Conservation (phyloP, 345 rosid genomes). For the Hypericum androsaemum region DNA sequence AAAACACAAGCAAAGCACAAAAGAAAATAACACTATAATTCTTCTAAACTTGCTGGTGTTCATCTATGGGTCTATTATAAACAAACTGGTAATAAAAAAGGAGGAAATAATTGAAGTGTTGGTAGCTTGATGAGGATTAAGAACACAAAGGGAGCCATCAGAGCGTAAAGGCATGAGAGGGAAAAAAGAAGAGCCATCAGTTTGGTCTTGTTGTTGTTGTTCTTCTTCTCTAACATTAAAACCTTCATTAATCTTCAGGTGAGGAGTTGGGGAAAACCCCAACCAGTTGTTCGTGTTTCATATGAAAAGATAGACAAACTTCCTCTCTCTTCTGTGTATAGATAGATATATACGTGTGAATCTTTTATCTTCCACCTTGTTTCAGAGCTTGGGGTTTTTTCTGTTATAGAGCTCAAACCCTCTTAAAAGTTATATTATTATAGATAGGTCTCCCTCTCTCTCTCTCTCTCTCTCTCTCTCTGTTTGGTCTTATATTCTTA, state of each 20-base stretch:
- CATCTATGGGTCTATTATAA: no score
- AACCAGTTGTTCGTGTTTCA: slow-evolving; percentile 56
- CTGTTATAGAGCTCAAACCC: slow-evolving; percentile 27
- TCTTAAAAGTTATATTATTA: slow-evolving; percentile 9
- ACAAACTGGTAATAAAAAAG: not conserved
- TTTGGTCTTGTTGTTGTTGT: not conserved
- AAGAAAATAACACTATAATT: not conserved
- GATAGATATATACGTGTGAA: not conserved
- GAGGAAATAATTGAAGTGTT: not conserved
- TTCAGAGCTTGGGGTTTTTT: no score
- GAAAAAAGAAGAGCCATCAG: slow-evolving; percentile 7
- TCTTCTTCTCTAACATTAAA: slow-evolving; percentile 8
- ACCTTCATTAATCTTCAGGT: slow-evolving; percentile 37
- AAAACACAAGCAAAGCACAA: not conserved
- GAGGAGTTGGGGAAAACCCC: slow-evolving; percentile 62
- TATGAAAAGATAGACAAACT: not conserved
- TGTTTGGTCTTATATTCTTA: no score
- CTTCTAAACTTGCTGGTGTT: not conserved
- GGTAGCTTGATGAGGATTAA: slow-evolving; percentile 29
- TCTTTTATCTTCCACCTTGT: no score
- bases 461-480: no score
- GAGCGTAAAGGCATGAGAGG: slow-evolving; percentile 53
- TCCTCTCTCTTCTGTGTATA: slow-evolving; percentile 2
- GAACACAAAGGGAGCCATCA: slow-evolving; percentile 49
- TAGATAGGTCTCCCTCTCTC: slow-evolving; percentile 13